Conservation (phyloP, 495 filamentous ascomycete species). For the Entonaema liquescens region DNA sequence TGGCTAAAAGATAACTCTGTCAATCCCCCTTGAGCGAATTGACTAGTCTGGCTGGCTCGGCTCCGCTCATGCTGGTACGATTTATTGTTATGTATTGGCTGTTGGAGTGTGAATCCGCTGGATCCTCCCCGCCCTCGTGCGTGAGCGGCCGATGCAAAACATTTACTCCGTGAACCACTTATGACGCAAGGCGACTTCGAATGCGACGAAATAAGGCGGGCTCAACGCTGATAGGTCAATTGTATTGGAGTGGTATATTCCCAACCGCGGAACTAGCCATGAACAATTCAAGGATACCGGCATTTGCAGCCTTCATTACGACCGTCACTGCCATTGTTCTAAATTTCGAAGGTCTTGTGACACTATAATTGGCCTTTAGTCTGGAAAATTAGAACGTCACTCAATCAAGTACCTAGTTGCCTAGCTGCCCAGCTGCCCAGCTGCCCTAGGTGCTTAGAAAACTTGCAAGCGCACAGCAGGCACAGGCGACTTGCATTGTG, state of each 20-base stretch:
- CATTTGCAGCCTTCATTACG: not conserved
- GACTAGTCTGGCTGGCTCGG: not conserved
- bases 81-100: constrained; percentile 16
- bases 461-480: constrained; percentile 28
- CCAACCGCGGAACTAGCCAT: constrained; percentile 24
- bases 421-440: not conserved
- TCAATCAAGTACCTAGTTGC: not conserved
- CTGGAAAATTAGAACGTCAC: constrained; percentile 24
- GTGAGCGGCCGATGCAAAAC: constrained; percentile 28
- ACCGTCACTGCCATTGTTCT: not conserved
- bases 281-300: too few species aligned
- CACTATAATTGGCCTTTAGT: constrained; percentile 11
- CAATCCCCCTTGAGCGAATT: not conserved
- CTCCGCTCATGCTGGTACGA: constrained; percentile 17
- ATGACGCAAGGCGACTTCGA: constrained; percentile 41
- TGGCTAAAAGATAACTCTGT: not conserved
- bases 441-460: not conserved
- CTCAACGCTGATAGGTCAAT: constrained; percentile 44
- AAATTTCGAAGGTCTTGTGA: constrained; percentile 22
- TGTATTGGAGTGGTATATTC: constrained; percentile 24
- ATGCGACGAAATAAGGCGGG: constrained; percentile 30
- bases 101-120: constrained; percentile 13
- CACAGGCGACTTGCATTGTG: constrained; percentile 38
- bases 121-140: constrained; percentile 14
- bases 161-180: constrained; percentile 35